These are phyloP conservation scores for Hypoxylon perforatum DNA, from an alignment of 495 filamentous ascomycete genomes.

Conservation along the genomic window DNA sequence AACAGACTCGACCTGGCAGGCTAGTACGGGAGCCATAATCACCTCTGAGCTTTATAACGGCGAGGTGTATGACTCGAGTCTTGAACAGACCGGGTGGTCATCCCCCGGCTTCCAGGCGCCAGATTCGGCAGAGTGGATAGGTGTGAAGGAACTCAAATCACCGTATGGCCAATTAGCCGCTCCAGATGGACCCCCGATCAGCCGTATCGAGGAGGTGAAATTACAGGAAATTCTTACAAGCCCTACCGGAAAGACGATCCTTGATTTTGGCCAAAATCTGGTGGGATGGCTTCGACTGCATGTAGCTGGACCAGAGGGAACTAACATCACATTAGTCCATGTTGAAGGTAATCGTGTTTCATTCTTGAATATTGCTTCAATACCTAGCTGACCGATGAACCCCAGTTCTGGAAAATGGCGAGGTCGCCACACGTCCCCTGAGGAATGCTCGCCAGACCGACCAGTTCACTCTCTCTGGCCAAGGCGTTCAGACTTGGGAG, in stretches of 20 bases:
- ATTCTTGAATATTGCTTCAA: background rate
- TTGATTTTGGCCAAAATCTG: constrained; percentile 69
- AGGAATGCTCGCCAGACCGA: constrained; percentile 59
- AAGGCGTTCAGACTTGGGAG: constrained; percentile 47
- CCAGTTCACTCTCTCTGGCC: constrained; percentile 49
- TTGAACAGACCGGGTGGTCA: constrained; percentile 42
- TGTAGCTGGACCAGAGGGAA: constrained; percentile 48
- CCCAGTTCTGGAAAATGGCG: constrained; percentile 61
- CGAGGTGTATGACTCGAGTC: constrained; percentile 57
- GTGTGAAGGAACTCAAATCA: constrained; percentile 40
- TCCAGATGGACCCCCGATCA: constrained; percentile 56
- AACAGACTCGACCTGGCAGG: constrained; percentile 60
- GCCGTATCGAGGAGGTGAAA: constrained; percentile 47
- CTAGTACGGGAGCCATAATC: constrained; percentile 53
- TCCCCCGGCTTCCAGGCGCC: constrained; percentile 31
- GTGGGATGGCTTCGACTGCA: constrained; percentile 60
- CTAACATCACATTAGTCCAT: constrained; percentile 55
- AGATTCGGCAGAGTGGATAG: constrained; percentile 38
- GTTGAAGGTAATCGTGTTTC: constrained; percentile 50
- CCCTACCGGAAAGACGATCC: constrained; percentile 55
- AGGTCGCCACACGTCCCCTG: constrained; percentile 62
- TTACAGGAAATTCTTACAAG: constrained; percentile 54
- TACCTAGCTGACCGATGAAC: background rate
- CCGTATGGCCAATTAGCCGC: constrained; percentile 43
- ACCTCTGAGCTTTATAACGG: constrained; percentile 66